Evolutionary conservation across 805 yeast genomes (phyloP).

Genomic region (Ogataea glucozyma): DNA sequence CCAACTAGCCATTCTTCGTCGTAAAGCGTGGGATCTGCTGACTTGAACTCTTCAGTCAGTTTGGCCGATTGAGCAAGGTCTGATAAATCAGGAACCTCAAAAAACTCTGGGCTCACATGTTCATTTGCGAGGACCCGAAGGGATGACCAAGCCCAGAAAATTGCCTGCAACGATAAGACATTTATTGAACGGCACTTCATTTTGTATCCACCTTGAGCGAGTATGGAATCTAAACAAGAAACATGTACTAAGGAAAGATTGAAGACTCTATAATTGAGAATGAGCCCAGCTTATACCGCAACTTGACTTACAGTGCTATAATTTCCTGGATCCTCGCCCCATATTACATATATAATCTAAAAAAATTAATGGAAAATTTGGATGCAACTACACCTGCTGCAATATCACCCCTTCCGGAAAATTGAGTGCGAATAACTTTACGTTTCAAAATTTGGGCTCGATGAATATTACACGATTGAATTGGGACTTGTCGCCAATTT

Average conservation of each 20-base stretch:
- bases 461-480: neutral
- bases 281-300: neutral
- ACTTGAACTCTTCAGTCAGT: neutral
- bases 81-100: too few relatives aligned
- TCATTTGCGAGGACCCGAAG: too few relatives aligned
- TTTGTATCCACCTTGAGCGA: neutral
- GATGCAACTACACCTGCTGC: neutral
- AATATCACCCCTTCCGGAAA: constrained; percentile 8
- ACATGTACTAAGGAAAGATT: neutral
- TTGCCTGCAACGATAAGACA: neutral
- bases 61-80: too few relatives aligned
- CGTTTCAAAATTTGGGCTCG: neutral
- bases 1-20: constrained; percentile 9
- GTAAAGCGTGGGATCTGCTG: too few relatives aligned
- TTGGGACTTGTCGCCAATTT: neutral
- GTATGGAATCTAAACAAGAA: neutral
- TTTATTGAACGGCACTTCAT: neutral
- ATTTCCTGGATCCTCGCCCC: neutral
- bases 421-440: neutral
- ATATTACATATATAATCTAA: neutral
- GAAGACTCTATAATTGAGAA: neutral
- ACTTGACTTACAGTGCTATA: neutral
- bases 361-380: constrained; percentile 2
- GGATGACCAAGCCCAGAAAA: neutral
- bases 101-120: too few relatives aligned